A percentile compares a stretch with the other conserved stretches of the same genome.
phyloP scores from a whole-genome alignment of 2,329 filamentous ascomycete species.

The Davidsoniella virescens region DNA sequence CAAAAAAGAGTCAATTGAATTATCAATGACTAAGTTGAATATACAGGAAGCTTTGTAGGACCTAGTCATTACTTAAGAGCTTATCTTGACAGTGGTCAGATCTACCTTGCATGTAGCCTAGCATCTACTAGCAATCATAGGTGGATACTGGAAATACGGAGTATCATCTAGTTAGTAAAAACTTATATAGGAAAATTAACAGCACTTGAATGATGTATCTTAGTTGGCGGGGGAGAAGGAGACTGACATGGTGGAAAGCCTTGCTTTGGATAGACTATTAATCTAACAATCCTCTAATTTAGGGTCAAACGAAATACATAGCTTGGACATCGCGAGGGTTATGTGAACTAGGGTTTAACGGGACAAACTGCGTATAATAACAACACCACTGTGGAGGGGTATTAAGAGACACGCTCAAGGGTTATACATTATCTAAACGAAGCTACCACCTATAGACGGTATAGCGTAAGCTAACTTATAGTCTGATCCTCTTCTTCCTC shows the following conservation, averaged over 20 bases:
- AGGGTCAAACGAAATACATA: too few relatives aligned
- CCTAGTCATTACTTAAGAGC: too few relatives aligned
- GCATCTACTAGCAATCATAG: too few relatives aligned
- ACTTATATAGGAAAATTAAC: background rate
- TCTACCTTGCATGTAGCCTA: too few relatives aligned
- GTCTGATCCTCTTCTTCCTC: slow-evolving; percentile 7
- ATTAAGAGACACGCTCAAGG: background rate
- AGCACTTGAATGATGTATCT: background rate
- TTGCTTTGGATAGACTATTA: background rate
- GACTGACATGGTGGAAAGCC: background rate
- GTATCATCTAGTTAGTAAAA: too few relatives aligned
- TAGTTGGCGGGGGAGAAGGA: background rate
- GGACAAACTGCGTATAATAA: background rate
- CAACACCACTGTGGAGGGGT: background rate
- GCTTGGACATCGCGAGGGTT: slow-evolving; percentile 13
- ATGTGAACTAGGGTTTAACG: slow-evolving; percentile 8
- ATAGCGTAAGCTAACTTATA: background rate
- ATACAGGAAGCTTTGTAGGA: too few relatives aligned
- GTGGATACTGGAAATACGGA: too few relatives aligned
- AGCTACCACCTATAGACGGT: background rate
- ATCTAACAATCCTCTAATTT: background rate
- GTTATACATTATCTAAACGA: too few relatives aligned
- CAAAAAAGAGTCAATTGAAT: too few relatives aligned
- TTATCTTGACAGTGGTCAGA: too few relatives aligned
- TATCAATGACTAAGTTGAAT: too few relatives aligned